Conservation (phyloP, 176 grass and related monocot genomes). For the Eleusine indica region DNA sequence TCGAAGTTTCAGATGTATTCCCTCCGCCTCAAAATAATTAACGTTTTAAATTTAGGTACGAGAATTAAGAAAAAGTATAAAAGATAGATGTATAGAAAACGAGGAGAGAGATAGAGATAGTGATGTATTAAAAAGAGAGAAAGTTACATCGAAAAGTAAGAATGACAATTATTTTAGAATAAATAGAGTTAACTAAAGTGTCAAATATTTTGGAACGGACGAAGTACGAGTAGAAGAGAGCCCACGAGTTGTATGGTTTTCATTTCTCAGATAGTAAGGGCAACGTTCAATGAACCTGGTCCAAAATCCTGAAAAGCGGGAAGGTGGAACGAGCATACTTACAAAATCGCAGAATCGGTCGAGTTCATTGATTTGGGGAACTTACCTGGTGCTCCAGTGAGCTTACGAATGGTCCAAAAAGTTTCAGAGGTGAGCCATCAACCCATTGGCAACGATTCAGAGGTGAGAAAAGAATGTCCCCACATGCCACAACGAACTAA, state of each 20-base stretch:
- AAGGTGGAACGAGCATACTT: constrained; percentile 10
- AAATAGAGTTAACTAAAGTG: too few species aligned
- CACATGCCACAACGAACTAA: neutral
- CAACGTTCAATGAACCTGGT: constrained; percentile 42
- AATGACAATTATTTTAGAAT: too few species aligned
- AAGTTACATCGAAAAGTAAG: too few species aligned
- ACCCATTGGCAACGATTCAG: too few species aligned
- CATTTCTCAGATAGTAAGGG: neutral
- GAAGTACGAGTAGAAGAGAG: neutral
- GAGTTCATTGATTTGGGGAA: neutral
- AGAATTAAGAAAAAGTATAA: too few species aligned
- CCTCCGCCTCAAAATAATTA: too few species aligned
- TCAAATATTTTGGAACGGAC: too few species aligned
- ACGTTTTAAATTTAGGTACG: too few species aligned
- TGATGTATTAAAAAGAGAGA: too few species aligned
- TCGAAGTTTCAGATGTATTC: neutral
- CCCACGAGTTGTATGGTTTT: neutral
- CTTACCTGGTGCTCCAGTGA: neutral
- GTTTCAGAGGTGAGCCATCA: neutral
- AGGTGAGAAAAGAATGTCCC: neutral
- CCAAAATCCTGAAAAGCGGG: neutral
- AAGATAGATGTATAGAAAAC: too few species aligned
- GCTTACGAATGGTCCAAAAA: neutral
- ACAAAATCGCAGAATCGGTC: neutral
- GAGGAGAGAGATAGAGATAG: too few species aligned